A percentile compares a stretch with the other conserved stretches of the same genome.
These are phyloP conservation scores for Lepidium africanum DNA, from an alignment of 345 rosid genomes.

Conservation along the genomic window DNA sequence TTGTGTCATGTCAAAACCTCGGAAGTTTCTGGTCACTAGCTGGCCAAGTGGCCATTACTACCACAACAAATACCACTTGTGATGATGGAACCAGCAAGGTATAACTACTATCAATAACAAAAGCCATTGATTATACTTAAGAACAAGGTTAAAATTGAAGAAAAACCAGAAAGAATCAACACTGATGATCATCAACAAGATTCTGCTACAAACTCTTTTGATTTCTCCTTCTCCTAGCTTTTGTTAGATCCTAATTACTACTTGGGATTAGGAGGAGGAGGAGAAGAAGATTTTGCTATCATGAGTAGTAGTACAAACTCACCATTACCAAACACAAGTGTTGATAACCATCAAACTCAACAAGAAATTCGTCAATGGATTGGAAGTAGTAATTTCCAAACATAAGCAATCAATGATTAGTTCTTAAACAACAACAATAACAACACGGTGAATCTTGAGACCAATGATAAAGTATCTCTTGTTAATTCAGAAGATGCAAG, in stretches of 20 bases:
- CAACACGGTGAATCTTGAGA: constrained; percentile 19
- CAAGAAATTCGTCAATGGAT: too few relatives aligned
- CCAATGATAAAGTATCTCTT: constrained; percentile 28
- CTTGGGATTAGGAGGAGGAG: too few relatives aligned
- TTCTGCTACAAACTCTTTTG: constrained; percentile 20
- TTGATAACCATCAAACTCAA: too few relatives aligned
- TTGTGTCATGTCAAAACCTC: too few relatives aligned
- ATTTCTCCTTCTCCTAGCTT: constrained; percentile 5
- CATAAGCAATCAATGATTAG: constrained; percentile 18
- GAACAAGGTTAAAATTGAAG: constrained; percentile 27
- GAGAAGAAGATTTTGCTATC: too few relatives aligned
- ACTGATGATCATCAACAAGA: constrained; percentile 14
- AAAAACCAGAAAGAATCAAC: constrained; percentile 16
- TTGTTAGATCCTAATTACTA: too few relatives aligned
- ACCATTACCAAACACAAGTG: too few relatives aligned
- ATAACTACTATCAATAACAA: constrained; percentile 20
- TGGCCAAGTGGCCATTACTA: background rate
- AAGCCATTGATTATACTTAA: constrained; percentile 20
- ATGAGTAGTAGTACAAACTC: too few relatives aligned
- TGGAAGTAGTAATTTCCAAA: too few relatives aligned
- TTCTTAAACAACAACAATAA: constrained; percentile 18
- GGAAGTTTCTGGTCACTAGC: too few relatives aligned
- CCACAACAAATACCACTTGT: constrained; percentile 23
- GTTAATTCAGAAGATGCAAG: constrained; percentile 39
- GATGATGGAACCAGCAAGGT: constrained; percentile 26